Base-by-base conservation (phyloP, 805 yeast species). In the Saccharomycopsis fibuligera region DNA sequence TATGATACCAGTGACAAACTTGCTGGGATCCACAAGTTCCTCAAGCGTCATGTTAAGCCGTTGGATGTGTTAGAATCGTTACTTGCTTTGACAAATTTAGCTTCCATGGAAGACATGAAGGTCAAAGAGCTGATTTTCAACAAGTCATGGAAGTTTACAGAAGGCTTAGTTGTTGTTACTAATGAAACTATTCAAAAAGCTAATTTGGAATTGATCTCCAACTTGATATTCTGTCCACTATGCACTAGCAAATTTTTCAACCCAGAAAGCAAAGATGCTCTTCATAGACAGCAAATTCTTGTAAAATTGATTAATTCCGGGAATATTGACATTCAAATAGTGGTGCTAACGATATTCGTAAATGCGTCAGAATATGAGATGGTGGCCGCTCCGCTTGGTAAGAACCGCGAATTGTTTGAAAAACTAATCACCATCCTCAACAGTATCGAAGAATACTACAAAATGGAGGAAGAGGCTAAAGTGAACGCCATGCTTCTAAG, bases 51-150 rank as follows among this genome's bases (percentile, higher is more conserved):
- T 2, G 38, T 43, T 17, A 62, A 70, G 1, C 54, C 55, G 3
- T 55, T 72, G 12, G 82, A 76, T 49, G 64, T 66, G 24, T 72
- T 69, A 53, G 76, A 73, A 49, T 55, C 72, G 0, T 60, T 78
- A 30, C 58, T 74, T 19, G 75, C 81, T 0, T 62, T 79, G 40
- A 73, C 79, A 9, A 78, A 79, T 54, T 46, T 78, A 3, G 61
- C 80, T 0, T 71, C 82, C 0, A 51, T 68, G 2, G 66, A 64
- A 2, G 53, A 61, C 6, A 56, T 57, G 25, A 53, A 59, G 1
- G 63, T 66, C 2, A 65, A 74, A 30, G 66, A 68, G 46, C 56
- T 65, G 8, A 57, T 64, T 4, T 62, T 72, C 12, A 39, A 24
- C 10, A 56, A 68, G 44, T 30, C 56, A 53, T 54, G 66, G 58